Percentiles rank a stretch among this genome's conserved stretches.
These are phyloP conservation scores for Arthromyces matolae DNA, from an alignment of 768 basidiomycete genomes.

Conservation along the genomic window DNA sequence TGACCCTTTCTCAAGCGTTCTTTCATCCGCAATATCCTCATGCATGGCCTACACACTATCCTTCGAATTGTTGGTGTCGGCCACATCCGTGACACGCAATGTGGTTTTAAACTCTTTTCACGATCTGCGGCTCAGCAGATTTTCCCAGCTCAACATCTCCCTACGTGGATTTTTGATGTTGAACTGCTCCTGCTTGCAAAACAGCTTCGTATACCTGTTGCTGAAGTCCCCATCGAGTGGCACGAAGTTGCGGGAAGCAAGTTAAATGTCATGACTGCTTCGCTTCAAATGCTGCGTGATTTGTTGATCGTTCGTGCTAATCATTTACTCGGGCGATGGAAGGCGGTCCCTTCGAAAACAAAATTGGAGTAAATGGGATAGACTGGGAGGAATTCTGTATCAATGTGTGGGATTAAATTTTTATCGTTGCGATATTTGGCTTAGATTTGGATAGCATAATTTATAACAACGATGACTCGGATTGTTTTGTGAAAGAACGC, in stretches of 20 bases:
- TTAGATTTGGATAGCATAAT: too few relatives aligned
- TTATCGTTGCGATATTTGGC: too few relatives aligned
- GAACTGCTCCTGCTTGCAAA: conserved; percentile 87
- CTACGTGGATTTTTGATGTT: conserved; percentile 96
- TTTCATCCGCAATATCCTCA: conserved; percentile 82
- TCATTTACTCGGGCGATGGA: conserved; percentile 78
- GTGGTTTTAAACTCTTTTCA: conserved; percentile 95
- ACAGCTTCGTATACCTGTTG: conserved; percentile 71
- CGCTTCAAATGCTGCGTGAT: conserved; percentile 86
- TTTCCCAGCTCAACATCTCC: conserved; percentile 83
- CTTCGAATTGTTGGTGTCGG: conserved; percentile 86
- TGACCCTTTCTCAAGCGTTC: conserved; percentile 61
- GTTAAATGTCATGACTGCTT: conserved; percentile 79
- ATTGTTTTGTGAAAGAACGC: too few relatives aligned
- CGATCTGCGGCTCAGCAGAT: conserved; percentile 75
- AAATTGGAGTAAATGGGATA: conserved; percentile 16
- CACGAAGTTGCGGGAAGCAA: conserved; percentile 93
- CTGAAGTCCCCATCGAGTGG: conserved; percentile 88
- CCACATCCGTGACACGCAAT: conserved; percentile 91
- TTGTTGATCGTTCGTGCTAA: conserved; percentile 81
- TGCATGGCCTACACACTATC: conserved; percentile 91
- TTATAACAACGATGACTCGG: too few relatives aligned
- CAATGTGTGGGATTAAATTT: not conserved
- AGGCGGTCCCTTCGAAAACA: conserved; percentile 20
- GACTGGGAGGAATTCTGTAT: not conserved